phyloP scores from a whole-genome alignment of 2,329 filamentous ascomycete species.

The Aspergillus sclerotialis region DNA sequence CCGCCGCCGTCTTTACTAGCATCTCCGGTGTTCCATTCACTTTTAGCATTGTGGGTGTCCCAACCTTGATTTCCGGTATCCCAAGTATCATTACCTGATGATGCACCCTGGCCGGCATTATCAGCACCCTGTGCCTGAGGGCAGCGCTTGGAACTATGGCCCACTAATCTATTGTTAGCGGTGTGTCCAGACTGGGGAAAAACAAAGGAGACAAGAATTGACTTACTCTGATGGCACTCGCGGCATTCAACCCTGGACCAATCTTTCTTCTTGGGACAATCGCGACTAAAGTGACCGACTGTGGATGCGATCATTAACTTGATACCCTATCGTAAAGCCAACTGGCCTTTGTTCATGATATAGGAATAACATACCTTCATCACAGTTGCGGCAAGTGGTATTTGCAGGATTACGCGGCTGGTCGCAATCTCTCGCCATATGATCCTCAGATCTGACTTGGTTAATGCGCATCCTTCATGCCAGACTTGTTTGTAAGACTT shows the following conservation, averaged over 20 bases:
- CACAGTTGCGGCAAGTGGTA: constrained; percentile 41
- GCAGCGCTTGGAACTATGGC: constrained; percentile 37
- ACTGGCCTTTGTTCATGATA: background rate
- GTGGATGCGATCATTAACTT: constrained; percentile 6
- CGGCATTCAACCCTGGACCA: constrained; percentile 40
- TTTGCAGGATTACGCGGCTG: constrained; percentile 33
- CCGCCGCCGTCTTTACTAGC: too few relatives aligned
- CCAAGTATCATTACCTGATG: background rate
- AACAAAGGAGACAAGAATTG: background rate
- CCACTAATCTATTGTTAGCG: constrained; percentile 24
- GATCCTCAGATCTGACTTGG: constrained; percentile 32
- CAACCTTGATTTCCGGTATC: background rate
- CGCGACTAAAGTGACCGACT: constrained; percentile 37
- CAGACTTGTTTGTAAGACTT: constrained; percentile 8
- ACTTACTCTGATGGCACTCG: constrained; percentile 38
- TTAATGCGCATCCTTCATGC: constrained; percentile 8
- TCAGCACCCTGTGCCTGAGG: constrained; percentile 17
- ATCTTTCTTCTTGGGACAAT: constrained; percentile 39
- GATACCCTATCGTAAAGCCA: background rate
- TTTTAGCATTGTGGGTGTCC: background rate
- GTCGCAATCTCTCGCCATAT: constrained; percentile 37
- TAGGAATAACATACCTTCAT: constrained; percentile 24
- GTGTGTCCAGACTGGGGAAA: background rate
- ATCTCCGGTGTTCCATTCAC: background rate
- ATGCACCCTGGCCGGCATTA: constrained; percentile 3